These are phyloP conservation scores for Trapa incisa DNA, from an alignment of 345 rosid genomes.

Conservation along the genomic window DNA sequence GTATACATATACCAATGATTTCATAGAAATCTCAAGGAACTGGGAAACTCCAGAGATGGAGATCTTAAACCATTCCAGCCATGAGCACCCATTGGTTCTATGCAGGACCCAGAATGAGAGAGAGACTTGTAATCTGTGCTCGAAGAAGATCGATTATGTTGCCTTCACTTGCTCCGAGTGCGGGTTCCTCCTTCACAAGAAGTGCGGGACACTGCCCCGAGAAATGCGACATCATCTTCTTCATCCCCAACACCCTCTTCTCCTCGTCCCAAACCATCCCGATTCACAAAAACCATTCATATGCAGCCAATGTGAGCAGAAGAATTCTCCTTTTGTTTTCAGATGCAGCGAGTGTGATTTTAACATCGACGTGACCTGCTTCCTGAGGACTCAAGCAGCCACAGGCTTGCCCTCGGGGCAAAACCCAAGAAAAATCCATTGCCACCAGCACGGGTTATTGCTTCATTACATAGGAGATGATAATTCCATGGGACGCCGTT, in stretches of 20 bases:
- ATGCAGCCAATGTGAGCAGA: constrained; percentile 3
- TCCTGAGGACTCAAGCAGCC: not conserved
- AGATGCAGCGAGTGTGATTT: constrained; percentile 13
- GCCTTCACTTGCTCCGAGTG: constrained; percentile 12
- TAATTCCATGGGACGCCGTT: not conserved
- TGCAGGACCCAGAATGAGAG: not conserved
- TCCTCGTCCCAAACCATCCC: too few relatives aligned
- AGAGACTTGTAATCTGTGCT: constrained; percentile 15
- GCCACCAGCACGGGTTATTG: constrained; percentile 3
- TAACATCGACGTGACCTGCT: constrained; percentile 10
- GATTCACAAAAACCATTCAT: too few relatives aligned
- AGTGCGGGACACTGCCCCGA: constrained; percentile 10
- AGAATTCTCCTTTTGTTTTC: constrained; percentile 5
- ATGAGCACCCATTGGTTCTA: constrained; percentile 9
- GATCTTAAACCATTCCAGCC: constrained; percentile 6
- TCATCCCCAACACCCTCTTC: constrained; percentile 18
- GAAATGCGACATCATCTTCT: constrained; percentile 9
- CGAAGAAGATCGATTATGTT: constrained; percentile 1
- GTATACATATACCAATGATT: not conserved
- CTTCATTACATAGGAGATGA: not conserved
- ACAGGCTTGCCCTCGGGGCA: too few relatives aligned
- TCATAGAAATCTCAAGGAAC: too few relatives aligned
- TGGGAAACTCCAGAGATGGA: not conserved
- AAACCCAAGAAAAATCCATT: not conserved
- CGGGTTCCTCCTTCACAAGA: constrained; percentile 14